These are phyloP conservation scores for Plasmodium inui DNA, from an alignment of 169 alveolate species.

Conservation along the genomic window DNA sequence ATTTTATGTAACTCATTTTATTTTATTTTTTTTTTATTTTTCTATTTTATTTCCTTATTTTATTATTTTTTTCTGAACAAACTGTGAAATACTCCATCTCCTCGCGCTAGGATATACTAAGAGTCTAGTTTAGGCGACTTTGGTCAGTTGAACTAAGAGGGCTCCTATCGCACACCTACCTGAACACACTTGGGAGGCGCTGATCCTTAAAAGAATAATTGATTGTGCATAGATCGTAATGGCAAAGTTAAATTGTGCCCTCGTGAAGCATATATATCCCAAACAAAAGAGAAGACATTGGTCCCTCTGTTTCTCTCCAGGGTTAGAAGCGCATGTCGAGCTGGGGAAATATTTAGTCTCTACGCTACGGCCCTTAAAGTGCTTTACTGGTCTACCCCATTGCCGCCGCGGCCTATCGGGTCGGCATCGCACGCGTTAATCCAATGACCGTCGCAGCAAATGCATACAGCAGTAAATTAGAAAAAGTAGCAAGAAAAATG, in stretches of 20 bases:
- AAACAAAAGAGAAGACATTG: too few species aligned
- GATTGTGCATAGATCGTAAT: neutral
- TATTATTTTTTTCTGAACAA: neutral
- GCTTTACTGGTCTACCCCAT: neutral
- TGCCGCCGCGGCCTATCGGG: neutral
- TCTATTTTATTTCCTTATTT: neutral
- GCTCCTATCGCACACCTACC: neutral
- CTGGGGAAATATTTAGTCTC: neutral
- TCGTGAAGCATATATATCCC: neutral
- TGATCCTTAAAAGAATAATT: neutral
- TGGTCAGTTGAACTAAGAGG: neutral
- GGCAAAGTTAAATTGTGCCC: neutral
- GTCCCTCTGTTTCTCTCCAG: neutral
- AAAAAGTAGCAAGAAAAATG: neutral
- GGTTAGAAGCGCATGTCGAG: neutral
- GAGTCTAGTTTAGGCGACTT: neutral
- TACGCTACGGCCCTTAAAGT: neutral
- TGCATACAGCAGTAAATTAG: neutral
- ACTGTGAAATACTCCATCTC: neutral
- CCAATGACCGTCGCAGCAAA: neutral
- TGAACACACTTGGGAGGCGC: neutral
- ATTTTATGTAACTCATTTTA: neutral
- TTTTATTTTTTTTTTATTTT: neutral
- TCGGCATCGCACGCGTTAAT: too few species aligned
- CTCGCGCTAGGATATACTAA: neutral